These are phyloP conservation scores for Pseudogymnoascus verrucosus DNA, from an alignment of 2,329 filamentous ascomycete genomes.

Conservation along the genomic window DNA sequence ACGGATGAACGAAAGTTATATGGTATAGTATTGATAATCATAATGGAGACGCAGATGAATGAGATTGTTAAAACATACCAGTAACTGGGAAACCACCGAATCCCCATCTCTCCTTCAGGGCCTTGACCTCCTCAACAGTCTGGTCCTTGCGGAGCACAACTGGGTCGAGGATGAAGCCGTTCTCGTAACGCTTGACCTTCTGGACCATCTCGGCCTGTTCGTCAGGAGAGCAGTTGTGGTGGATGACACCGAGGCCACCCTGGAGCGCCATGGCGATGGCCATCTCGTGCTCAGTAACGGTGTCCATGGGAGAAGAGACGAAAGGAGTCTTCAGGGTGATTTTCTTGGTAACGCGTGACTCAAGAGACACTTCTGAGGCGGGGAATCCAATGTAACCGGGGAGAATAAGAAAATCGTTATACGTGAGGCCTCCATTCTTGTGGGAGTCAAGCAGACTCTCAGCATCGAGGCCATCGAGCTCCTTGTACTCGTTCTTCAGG, in stretches of 20 bases:
- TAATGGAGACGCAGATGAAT: constrained; percentile 31
- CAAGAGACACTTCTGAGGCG: constrained; percentile 78
- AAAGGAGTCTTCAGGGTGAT: constrained; percentile 95
- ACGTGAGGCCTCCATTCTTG: constrained; percentile 87
- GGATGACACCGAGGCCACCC: constrained; percentile 86
- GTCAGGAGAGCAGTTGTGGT: constrained; percentile 98
- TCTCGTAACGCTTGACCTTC: constrained; percentile 99
- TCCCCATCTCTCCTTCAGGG: constrained; percentile 94
- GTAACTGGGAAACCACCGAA: constrained; percentile 98
- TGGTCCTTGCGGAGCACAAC: constrained; percentile 82
- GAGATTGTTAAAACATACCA: constrained; percentile 55
- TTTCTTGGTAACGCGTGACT: constrained; percentile 88
- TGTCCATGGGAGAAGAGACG: constrained; percentile 98
- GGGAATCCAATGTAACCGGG: constrained; percentile 98
- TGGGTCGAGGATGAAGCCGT: constrained; percentile 96
- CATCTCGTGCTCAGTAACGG: constrained; percentile 98
- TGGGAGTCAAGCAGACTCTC: constrained; percentile 83
- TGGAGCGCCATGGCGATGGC: constrained; percentile 93
- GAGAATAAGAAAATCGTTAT: constrained; percentile 96
- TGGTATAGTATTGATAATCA: constrained; percentile 75
- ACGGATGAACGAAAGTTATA: constrained; percentile 99
- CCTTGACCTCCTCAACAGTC: constrained; percentile 84
- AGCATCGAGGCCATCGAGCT: constrained; percentile 78
- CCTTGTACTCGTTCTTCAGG: constrained; percentile 66
- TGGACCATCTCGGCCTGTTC: constrained; percentile 97